Evolutionary conservation across 2,329 filamentous ascomycete species (phyloP), one percentile per base, ranked within the genome.

Genomic region (Nemania sp.): DNA sequence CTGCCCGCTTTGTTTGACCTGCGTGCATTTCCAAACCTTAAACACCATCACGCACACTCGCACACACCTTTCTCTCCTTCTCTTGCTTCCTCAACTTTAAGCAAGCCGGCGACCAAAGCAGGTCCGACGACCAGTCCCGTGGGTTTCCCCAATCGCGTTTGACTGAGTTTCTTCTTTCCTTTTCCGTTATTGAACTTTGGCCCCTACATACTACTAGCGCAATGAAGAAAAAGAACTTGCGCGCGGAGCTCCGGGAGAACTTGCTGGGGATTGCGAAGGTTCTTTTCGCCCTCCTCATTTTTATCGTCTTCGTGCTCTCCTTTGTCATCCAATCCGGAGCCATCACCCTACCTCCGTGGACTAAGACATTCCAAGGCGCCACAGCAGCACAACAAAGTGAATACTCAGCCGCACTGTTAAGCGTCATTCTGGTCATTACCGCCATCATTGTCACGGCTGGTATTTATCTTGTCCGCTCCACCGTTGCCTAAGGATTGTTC

Each of bases 321-420:
- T 60, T 60, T 5, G 52, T 56, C 26, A 60, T 62, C 33, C 55
- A 60, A 37, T 46, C 52, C 23, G 46, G 28, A 6, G 52, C 17
- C 11, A 61, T 59, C 20, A 12, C 20, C 1, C 15, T 62, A 15
- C 60, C 60, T 9, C 24, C 45, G 20, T 62, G 60, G 60, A 52
- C 54, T 19, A 50, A 45, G 28, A 62, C 60, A 15, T 61, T 60
- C 24, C 59, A 61, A 48, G 57, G 57, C 20, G 52, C 44, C n/a
- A 50, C 51, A 5, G 39, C 49, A 4, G 52, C 43, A 12, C 28
- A 46, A 12, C 59, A 57, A 15, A 2, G 45, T 8, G 12, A 44
- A 4, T 60, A 56, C 26, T 42, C 59, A 12, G 59, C 50, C 7
- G 30, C 34, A 7, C 42, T 61, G 4, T n/a, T 61, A 5, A 44